Conservation (phyloP, 2,329 filamentous ascomycete genomes). For the Aspergillus sp. region DNA sequence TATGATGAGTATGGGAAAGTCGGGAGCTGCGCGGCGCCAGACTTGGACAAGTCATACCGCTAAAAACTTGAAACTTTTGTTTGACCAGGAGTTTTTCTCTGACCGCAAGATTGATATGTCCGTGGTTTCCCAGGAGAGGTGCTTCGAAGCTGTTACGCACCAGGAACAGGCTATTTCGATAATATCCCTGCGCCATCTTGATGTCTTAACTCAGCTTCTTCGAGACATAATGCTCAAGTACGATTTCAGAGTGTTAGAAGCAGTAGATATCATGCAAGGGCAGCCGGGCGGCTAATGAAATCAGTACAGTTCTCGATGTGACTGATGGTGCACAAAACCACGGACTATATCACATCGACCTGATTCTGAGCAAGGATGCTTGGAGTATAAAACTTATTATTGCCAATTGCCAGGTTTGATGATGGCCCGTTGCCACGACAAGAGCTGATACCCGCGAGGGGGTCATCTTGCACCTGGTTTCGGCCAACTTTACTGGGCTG, state of each 20-base stretch:
- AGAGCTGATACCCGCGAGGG: background rate
- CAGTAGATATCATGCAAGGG: background rate
- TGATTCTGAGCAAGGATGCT: background rate
- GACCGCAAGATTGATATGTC: background rate
- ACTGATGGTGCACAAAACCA: background rate
- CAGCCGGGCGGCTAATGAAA: background rate
- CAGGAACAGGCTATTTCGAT: no score
- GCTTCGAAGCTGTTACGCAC: background rate
- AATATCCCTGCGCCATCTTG: background rate
- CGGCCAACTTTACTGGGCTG: background rate
- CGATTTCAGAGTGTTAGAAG: background rate
- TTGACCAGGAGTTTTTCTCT: background rate
- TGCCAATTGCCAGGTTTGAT: background rate
- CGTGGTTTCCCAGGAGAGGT: background rate
- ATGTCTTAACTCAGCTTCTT: background rate
- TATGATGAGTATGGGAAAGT: background rate
- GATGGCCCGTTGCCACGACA: background rate
- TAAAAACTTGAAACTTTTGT: background rate
- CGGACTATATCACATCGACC: background rate
- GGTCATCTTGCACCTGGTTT: background rate
- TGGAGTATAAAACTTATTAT: background rate
- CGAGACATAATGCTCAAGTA: background rate
- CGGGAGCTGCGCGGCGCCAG: background rate
- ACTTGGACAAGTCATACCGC: background rate
- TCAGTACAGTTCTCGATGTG: background rate